These are phyloP conservation scores for Endotrypanum monterogeii DNA, from an alignment of 208 protist species.

Conservation along the genomic window DNA sequence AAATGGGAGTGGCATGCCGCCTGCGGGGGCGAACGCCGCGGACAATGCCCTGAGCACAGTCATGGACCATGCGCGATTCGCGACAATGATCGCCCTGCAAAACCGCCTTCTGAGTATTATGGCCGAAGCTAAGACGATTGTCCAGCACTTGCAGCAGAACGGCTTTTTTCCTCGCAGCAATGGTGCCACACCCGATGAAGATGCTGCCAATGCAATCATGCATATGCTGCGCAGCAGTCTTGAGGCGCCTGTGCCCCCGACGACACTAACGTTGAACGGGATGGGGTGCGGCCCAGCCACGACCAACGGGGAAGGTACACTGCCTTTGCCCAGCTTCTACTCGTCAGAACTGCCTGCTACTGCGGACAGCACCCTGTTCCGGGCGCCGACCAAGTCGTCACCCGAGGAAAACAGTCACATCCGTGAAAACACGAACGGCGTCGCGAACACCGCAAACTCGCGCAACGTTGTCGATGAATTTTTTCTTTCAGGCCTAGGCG, in stretches of 20 bases:
- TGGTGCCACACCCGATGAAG: constrained; percentile 28
- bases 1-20: constrained; percentile 20
- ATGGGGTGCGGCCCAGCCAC: constrained; percentile 2
- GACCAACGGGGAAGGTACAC: neutral
- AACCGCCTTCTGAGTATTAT: constrained; percentile 47
- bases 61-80: constrained; percentile 28
- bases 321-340: constrained; percentile 1
- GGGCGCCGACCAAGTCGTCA: constrained; percentile 4
- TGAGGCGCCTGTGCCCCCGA: constrained; percentile 13
- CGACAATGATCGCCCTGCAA: constrained; percentile 42
- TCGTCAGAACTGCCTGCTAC: constrained; percentile 1
- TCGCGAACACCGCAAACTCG: constrained; percentile 17
- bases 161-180: constrained; percentile 38
- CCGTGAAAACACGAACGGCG: neutral
- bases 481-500: constrained; percentile 17
- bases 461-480: constrained; percentile 32
- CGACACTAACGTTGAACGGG: neutral
- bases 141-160: constrained; percentile 48
- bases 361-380: neutral
- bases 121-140: constrained; percentile 41
- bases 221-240: constrained; percentile 29
- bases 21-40: neutral
- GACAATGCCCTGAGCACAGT: neutral
- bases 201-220: constrained; percentile 37
- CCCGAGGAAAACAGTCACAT: neutral